Base-by-base conservation (phyloP, 768 basidiomycete species). In the Leccinum incarnatum region DNA sequence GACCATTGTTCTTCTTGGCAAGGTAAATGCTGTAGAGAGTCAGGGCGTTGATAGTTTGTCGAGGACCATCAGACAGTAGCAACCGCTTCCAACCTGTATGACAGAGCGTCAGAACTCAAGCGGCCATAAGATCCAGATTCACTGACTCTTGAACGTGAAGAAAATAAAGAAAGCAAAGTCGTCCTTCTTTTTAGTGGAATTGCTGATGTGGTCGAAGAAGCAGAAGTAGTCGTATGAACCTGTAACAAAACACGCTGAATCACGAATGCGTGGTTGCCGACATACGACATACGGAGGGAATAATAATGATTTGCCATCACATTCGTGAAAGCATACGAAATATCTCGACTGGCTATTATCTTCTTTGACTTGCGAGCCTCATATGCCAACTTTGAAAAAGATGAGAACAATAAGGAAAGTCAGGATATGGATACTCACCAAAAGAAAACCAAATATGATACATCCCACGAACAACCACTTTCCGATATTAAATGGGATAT, bases 81-180 rank as follows among this genome's bases (percentile, higher is more conserved):
- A 94, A 74, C n/a, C 88, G 85, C 74, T 93, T 93, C 91, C 91
- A 93, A 69, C 85, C 89, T 91, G 69, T 27, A 14, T 12, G 2
- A 0, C 2, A 47, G 27, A 12, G 40, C 3, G 17, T 61, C 23
- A 65, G 54, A 29, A 10, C 47, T 49, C 49, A 37, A 27, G 42
- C 12, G 42, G 14, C 42, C n/a, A 50, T 19, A 52, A 21, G 34
- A 49, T 47, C 15, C 17, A 53, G 21, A 51, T 7, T 19, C 32
- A 78, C 86, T 55, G 60, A 92, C 96, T 96, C 81, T 99, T 99
- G 83, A 99, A 98, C 1, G 90, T 91, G 76, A 99, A 99, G 85
- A 98, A 99, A 70, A 98, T 85, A 75, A 97, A 99, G 81, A 98
- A 98, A 34, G 96, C 95, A 75, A 99, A 95, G 69, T 97, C 93